phyloP scores from a whole-genome alignment of 306 rosid species.

The Sophora flavescens region DNA sequence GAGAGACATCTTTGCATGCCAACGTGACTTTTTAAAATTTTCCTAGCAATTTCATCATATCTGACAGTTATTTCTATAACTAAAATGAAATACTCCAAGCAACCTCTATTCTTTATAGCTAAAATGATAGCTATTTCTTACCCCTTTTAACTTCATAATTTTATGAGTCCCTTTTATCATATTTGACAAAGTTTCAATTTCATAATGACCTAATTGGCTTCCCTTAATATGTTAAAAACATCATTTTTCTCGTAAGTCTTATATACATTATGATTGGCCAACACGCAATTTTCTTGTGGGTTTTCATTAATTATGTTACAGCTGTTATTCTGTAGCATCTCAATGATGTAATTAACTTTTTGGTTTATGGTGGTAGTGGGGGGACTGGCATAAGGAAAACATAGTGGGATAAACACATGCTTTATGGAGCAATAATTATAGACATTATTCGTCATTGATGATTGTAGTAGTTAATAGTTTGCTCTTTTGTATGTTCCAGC shows the following conservation, averaged over 20 bases:
- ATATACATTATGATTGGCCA: neutral
- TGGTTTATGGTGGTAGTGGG: conserved; percentile 20
- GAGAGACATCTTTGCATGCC: neutral
- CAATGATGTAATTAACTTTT: neutral
- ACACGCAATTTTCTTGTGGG: neutral
- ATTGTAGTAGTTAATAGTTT: neutral
- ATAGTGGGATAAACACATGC: neutral
- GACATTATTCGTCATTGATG: conserved; percentile 13
- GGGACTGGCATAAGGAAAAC: neutral
- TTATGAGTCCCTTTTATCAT: neutral
- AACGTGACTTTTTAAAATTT: neutral
- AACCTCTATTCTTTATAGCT: neutral
- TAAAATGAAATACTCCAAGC: neutral
- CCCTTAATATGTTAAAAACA: conserved; percentile 6
- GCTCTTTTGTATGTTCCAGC: conserved; percentile 60
- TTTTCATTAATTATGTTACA: conserved; percentile 22
- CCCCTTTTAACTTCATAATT: conserved; percentile 18
- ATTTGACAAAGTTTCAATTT: conserved; percentile 4
- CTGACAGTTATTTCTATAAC: conserved; percentile 20
- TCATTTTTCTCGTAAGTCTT: neutral
- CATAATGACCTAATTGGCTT: neutral
- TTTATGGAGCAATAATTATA: conserved; percentile 18
- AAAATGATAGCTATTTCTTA: conserved; percentile 4
- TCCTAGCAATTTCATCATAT: conserved; percentile 2
- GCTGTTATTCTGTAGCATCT: conserved; percentile 29